Base-by-base conservation (phyloP, 352 stramenopile genomes). In the Pythium pyrilobum region DNA sequence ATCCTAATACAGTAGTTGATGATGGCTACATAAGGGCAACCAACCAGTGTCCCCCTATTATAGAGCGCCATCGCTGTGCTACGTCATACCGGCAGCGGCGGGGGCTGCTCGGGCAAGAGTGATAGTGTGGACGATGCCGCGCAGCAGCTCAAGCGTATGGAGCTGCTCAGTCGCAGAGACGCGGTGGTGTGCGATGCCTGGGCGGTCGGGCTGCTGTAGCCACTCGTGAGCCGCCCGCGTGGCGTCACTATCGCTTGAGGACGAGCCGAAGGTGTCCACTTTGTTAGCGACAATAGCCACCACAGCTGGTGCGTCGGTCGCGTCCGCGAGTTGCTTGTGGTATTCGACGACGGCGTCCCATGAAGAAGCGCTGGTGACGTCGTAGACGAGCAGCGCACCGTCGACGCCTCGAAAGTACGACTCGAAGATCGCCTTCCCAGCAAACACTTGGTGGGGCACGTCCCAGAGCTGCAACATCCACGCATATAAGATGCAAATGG, bases 361-460 rank as follows among this genome's bases (percentile, higher is more conserved):
- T 0, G 61, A 72, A 13, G 36, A 32, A 9, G 61, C 47, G 0
- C 24, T 53, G 9, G 62, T 39, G 2, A 72, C 46, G 27, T 72
- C 79, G 49, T 78, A 86, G 13, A 88, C 54, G 13, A 88, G 40
- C 21, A 83, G 23, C 3, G 75, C 18, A 2, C 66, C 73, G 18
- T 74, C 52, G 0, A 63, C 39, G 4, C 57, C 45, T 18, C 42
- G 13, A 16, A 88, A 38, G 21, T 88, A 88, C 8, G 55, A 69
- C 11, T 71, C 49, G 34, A 74, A 59, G 53, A 88, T 83, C 21
- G 31, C 44, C n/a, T 63, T 52, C 13, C 77, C 72, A 0, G 63
- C 59, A 45, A 73, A 88, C 42, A 76, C 64, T 47, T 71, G 62
- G 13, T 67, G 62, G n/a, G 74, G 77, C 6, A 86, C 63, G 48